These are phyloP conservation scores for Cryptococcus maquisensis DNA, from an alignment of 1,284 basidiomycete genomes.

Conservation along the genomic window DNA sequence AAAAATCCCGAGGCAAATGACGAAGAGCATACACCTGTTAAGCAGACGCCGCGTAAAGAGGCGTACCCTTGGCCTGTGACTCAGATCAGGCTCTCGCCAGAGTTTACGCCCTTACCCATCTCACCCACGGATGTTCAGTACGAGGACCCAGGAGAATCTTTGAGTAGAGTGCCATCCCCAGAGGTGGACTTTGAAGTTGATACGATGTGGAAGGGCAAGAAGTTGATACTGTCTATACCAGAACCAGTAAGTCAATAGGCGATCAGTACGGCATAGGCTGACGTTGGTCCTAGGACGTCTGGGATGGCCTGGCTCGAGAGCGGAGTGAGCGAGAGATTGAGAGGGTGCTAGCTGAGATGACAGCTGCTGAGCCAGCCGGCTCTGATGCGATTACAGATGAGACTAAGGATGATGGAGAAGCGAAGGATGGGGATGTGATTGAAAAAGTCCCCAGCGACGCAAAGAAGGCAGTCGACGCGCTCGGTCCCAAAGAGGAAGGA, in stretches of 20 bases:
- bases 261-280: background rate
- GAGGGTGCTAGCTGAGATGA: background rate
- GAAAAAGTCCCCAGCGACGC: background rate
- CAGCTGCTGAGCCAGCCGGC: background rate
- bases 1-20: background rate
- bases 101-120: slow-evolving; percentile 9
- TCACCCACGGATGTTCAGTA: slow-evolving; percentile 2
- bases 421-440: background rate
- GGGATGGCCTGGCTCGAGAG: slow-evolving; percentile 2
- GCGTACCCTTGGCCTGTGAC: slow-evolving; percentile 17
- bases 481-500: too few species aligned
- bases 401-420: background rate
- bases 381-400: background rate
- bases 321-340: background rate
- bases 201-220: slow-evolving; percentile 5
- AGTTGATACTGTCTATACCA: slow-evolving; percentile 6
- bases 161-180: background rate
- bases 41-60: slow-evolving; percentile 10
- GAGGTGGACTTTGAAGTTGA: background rate
- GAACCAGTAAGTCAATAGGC: slow-evolving; percentile 6
- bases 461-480: background rate
- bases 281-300: slow-evolving; percentile 3
- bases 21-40: background rate
- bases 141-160: background rate
- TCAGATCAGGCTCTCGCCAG: slow-evolving; percentile 6